A percentile compares a stretch with the other conserved stretches of the same genome.
phyloP scores from a whole-genome alignment of 257 asterid species.

The Penstemon newberryi region DNA sequence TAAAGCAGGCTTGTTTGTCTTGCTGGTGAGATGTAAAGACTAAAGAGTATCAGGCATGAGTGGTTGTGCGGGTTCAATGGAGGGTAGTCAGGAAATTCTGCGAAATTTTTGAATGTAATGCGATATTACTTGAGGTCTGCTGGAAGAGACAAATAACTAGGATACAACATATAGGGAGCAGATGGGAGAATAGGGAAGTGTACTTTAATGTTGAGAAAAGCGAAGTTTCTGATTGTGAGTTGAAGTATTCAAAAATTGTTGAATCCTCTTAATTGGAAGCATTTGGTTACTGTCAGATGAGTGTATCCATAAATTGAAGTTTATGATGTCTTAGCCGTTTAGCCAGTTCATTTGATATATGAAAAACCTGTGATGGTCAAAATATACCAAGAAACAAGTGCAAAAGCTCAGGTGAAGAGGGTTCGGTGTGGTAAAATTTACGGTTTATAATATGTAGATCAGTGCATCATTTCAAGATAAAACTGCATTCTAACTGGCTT shows the following conservation, averaged over 20 bases:
- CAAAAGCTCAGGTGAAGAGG: background rate
- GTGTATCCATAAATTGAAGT: background rate
- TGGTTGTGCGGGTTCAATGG: background rate
- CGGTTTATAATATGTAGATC: background rate
- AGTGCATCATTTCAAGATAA: slow-evolving; percentile 1
- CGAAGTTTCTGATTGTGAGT: background rate
- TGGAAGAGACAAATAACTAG: background rate
- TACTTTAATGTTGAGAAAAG: background rate
- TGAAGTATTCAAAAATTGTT: background rate
- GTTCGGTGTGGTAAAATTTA: background rate
- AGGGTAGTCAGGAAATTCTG: background rate
- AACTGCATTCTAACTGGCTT: slow-evolving; percentile 13
- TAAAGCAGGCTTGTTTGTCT: too few species aligned
- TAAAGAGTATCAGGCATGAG: background rate
- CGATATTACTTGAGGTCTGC: background rate
- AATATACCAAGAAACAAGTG: slow-evolving; percentile 4
- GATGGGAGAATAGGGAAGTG: background rate
- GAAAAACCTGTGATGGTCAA: background rate
- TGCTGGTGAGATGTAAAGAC: too few species aligned
- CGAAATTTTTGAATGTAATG: background rate
- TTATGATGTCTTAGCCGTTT: background rate
- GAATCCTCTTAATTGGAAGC: background rate
- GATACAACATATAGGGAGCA: background rate
- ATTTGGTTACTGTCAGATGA: background rate
- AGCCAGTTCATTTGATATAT: background rate